These are phyloP conservation scores for Daldinia eschscholtzii DNA, from an alignment of 2,329 filamentous ascomycete species.

Conservation along the genomic window DNA sequence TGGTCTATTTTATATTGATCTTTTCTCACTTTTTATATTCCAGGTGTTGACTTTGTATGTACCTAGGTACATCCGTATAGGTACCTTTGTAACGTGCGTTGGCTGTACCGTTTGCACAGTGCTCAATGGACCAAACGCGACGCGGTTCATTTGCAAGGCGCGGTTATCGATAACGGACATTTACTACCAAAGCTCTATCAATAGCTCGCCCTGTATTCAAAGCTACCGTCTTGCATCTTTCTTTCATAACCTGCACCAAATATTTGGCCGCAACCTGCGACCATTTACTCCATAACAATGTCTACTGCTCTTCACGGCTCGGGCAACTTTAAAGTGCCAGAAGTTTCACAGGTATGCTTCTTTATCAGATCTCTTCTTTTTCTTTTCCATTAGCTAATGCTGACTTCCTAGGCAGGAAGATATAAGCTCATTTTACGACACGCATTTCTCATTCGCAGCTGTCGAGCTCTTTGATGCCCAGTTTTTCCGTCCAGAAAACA, in stretches of 20 bases:
- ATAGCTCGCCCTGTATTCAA: background rate
- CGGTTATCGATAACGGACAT: conserved; percentile 22
- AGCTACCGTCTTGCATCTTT: background rate
- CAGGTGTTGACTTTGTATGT: no score
- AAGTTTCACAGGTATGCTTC: conserved; percentile 55
- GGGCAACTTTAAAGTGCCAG: conserved; percentile 49
- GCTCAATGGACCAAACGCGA: background rate
- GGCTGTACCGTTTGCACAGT: background rate
- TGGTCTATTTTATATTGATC: background rate
- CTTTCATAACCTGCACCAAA: background rate
- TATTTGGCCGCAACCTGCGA: conserved; percentile 4
- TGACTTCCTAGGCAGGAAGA: conserved; percentile 64
- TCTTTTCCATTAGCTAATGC: conserved; percentile 42
- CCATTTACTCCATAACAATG: conserved; percentile 38
- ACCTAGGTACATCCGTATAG: conserved; percentile 4
- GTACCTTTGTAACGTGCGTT: background rate
- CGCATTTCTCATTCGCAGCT: conserved; percentile 68
- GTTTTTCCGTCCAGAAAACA: conserved; percentile 57
- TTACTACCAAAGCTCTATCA: conserved; percentile 8
- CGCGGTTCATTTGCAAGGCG: background rate
- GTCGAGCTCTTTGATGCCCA: conserved; percentile 60
- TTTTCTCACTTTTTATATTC: no score
- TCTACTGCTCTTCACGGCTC: conserved; percentile 35
- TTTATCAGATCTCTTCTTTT: background rate
- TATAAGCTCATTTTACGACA: conserved; percentile 67